Base-by-base conservation (phyloP, 1,139 yeast genomes). In the Debaryomyces psychrophilus region DNA sequence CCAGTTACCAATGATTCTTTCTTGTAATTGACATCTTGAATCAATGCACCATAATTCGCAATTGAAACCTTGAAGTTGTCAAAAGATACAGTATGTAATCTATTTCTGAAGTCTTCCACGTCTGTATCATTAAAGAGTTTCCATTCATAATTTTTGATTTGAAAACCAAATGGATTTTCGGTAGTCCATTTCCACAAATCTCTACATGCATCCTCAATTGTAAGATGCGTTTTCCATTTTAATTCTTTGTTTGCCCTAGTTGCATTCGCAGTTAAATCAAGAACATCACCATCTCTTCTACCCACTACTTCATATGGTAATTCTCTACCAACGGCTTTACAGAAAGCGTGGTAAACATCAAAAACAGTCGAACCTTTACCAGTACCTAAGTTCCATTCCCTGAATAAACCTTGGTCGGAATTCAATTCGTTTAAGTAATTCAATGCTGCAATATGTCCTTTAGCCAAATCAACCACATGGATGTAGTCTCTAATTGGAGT, bases 351-450 rank as follows among this genome's bases (percentile, higher is more conserved):
- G 59, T 82, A 78, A 43, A 87, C 85, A 55, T 88, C 92, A 47
- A 86, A 73, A 5, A 87, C 95, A 2, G 95, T 86, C 7, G 86
- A 75, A 5, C 95, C 95, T 37, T 73, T 79, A 40, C 95, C 95
- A 20, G 93, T 83, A 39, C 95, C 95, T 51, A 87, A 76, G 61
- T 88, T 88, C 95, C 95, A 88, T 60, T 83, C 93, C 46, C 92
- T 76, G 60, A 78, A 82, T 48, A 81, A 71, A 5, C 88, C 89
- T 27, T 64, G 56, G 11, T 63, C 57, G n/a, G 62, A 57, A 7
- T 59, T 50, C 40, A 68, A 57, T n/a, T 61, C 57, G 50, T 76
- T 76, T 48, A 87, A 75, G 62, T 83, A 82, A 42, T 77, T 69
- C 56, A 87, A 71, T 7, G 93, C 90, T 34, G 90, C 82, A 50